phyloP scores from a whole-genome alignment of 768 basidiomycete species.

The Kwoniella bestiolae region DNA sequence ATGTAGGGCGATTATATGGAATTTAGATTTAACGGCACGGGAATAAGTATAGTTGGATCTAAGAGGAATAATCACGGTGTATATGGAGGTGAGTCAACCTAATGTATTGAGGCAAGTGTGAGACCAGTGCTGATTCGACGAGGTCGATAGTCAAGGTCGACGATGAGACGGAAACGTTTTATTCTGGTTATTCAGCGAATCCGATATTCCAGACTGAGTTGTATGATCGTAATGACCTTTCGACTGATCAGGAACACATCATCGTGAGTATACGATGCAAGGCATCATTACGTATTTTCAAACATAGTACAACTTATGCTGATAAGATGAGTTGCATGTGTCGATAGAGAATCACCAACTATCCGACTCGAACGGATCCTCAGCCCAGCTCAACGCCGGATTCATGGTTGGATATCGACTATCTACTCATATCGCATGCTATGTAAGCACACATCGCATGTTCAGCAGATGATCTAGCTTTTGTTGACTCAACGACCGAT shows the following conservation, averaged over 20 bases:
- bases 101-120: too few relatives aligned
- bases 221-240: slow-evolving; percentile 12
- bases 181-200: not conserved
- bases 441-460: slow-evolving; percentile 7
- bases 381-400: not conserved
- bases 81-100: slow-evolving; percentile 17
- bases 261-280: slow-evolving; percentile 10
- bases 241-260: slow-evolving; percentile 22
- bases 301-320: too few relatives aligned
- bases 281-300: too few relatives aligned
- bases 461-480: too few relatives aligned
- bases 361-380: slow-evolving; percentile 6
- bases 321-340: too few relatives aligned
- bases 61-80: slow-evolving; percentile 36
- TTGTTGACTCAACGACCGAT: not conserved
- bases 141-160: slow-evolving; percentile 4
- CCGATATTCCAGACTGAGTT: slow-evolving; percentile 21
- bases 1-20: slow-evolving; percentile 35
- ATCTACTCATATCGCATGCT: slow-evolving; percentile 6
- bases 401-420: slow-evolving; percentile 18
- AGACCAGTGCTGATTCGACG: not conserved
- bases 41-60: slow-evolving; percentile 30
- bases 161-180: slow-evolving; percentile 4
- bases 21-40: slow-evolving; percentile 38
- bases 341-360: slow-evolving; percentile 12